These are phyloP conservation scores for Wallacemonas rigidus DNA, from an alignment of 208 protist species.

Conservation along the genomic window DNA sequence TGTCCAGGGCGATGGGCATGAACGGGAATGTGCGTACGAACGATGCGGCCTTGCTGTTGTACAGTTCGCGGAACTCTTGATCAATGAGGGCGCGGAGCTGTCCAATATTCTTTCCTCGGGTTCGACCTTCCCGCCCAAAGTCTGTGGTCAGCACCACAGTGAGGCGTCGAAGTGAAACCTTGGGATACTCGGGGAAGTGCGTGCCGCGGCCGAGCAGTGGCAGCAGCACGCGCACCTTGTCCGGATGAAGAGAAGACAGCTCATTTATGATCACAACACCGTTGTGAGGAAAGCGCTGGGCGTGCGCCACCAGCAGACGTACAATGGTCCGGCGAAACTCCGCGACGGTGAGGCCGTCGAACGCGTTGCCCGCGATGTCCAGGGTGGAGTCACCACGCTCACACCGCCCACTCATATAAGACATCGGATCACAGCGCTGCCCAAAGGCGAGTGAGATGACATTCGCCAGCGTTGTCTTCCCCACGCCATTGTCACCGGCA, in stretches of 20 bases:
- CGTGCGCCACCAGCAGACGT: conserved; percentile 40
- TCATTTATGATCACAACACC: conserved; percentile 81
- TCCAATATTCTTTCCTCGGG: conserved; percentile 55
- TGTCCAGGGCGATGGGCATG: conserved; percentile 53
- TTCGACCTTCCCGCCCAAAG: conserved; percentile 69
- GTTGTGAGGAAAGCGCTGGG: conserved; percentile 37
- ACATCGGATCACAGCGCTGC: conserved; percentile 41
- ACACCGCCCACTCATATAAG: conserved; percentile 23
- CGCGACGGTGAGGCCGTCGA: conserved; percentile 50
- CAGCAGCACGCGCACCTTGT: conserved; percentile 54
- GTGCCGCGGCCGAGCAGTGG: conserved; percentile 52
- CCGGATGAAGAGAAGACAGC: conserved; percentile 45
- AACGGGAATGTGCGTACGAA: conserved; percentile 68
- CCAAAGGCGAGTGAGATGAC: conserved; percentile 70
- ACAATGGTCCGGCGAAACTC: conserved; percentile 65
- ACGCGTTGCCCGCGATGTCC: conserved; percentile 47
- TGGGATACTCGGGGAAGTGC: conserved; percentile 46
- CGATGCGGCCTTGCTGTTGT: conserved; percentile 44
- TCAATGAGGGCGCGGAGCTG: conserved; percentile 69
- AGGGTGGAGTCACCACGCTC: conserved; percentile 62
- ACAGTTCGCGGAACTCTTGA: conserved; percentile 58
- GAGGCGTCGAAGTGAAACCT: conserved; percentile 29
- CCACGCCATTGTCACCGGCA: conserved; percentile 85
- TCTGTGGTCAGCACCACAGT: conserved; percentile 80
- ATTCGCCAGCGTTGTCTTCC: conserved; percentile 73